These are phyloP conservation scores for Citrullus amarus DNA, from an alignment of 306 rosid genomes.

Conservation along the genomic window DNA sequence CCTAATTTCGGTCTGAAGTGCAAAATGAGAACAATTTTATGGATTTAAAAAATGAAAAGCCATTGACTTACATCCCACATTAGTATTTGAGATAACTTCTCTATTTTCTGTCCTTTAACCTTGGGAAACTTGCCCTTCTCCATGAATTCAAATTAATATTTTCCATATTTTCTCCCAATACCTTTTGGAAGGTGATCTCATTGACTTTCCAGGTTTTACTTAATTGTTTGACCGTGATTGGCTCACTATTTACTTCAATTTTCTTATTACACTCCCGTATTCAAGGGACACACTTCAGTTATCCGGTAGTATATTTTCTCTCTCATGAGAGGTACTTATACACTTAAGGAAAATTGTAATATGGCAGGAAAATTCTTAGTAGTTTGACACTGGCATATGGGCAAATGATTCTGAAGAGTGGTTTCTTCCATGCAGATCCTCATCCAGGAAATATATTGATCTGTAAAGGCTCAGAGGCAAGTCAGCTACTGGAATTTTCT, in stretches of 20 bases:
- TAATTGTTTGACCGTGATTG: background rate
- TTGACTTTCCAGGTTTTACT: background rate
- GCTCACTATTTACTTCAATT: background rate
- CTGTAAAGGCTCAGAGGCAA: slow-evolving; percentile 93
- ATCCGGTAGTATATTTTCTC: background rate
- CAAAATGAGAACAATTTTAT: background rate
- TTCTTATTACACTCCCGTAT: background rate
- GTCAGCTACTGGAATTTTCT: slow-evolving; percentile 20
- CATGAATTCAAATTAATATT: background rate
- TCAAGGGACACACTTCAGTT: background rate
- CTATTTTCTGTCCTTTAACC: background rate
- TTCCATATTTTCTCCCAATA: background rate
- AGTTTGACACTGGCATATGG: slow-evolving; percentile 98
- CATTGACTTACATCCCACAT: background rate
- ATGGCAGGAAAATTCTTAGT: slow-evolving; percentile 80
- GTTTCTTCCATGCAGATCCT: slow-evolving; percentile 98
- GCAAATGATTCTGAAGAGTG: slow-evolving; percentile 92
- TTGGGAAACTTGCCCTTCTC: background rate
- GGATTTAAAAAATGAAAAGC: background rate
- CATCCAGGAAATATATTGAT: slow-evolving; percentile 95
- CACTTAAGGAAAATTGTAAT: background rate
- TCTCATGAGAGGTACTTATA: background rate
- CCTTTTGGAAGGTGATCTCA: background rate
- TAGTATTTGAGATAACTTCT: background rate
- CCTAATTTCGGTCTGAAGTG: background rate